Evolutionary conservation across 306 rosid species (phyloP).

Genomic region (Sicyos baderoa): DNA sequence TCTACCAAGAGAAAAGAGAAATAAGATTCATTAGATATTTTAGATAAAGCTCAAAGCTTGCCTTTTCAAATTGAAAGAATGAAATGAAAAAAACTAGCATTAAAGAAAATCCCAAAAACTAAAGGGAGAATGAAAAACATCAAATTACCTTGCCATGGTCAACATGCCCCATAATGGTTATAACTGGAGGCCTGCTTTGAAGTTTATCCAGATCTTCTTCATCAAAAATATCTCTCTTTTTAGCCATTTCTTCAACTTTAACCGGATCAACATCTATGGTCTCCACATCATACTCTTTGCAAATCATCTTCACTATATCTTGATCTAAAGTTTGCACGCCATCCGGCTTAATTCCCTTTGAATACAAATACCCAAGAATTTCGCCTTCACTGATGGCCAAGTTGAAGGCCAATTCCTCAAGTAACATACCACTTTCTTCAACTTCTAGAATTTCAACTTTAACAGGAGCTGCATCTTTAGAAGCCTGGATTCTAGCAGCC

Average conservation of each 20-base stretch:
- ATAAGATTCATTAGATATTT: constrained; percentile 6
- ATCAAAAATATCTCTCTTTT: constrained; percentile 58
- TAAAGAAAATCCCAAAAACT: constrained; percentile 16
- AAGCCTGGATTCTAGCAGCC: constrained; percentile 96
- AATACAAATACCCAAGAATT: constrained; percentile 75
- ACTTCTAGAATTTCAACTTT: constrained; percentile 95
- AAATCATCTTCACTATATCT: constrained; percentile 90
- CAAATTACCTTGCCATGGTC: constrained; percentile 89
- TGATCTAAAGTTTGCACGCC: constrained; percentile 87
- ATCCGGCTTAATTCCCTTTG: constrained; percentile 90
- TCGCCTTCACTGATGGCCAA: constrained; percentile 74
- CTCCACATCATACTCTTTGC: constrained; percentile 79
- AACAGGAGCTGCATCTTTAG: constrained; percentile 94
- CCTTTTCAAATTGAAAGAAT: background rate
- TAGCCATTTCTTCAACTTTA: constrained; percentile 67
- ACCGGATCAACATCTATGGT: constrained; percentile 67
- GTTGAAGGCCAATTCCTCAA: constrained; percentile 73
- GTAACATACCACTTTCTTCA: constrained; percentile 62
- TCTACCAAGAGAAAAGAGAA: constrained; percentile 50
- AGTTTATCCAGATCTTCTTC: constrained; percentile 78
- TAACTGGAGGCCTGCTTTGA: constrained; percentile 84
- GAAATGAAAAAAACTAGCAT: constrained; percentile 10
- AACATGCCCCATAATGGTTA: constrained; percentile 97
- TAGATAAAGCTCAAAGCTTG: background rate
- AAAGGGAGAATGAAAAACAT: constrained; percentile 16